phyloP scores from a whole-genome alignment of 192 early-diverging fungal species.

The Mortierella antarctica region DNA sequence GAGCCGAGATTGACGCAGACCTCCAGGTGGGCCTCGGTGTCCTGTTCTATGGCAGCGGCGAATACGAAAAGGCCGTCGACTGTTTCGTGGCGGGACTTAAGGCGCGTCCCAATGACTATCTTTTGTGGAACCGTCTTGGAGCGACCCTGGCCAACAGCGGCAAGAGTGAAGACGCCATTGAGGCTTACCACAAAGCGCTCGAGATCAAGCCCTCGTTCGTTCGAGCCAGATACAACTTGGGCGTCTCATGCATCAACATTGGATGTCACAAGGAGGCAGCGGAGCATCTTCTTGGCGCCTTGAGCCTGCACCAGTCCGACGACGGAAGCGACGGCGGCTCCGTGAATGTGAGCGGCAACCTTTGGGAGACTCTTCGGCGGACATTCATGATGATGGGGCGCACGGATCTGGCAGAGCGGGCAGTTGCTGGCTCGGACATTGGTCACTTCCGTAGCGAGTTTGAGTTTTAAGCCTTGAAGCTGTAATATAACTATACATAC shows the following conservation, averaged over 20 bases:
- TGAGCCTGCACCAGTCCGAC: constrained; percentile 79
- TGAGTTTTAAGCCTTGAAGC: constrained; percentile 59
- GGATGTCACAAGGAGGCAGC: constrained; percentile 91
- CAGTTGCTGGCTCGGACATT: constrained; percentile 59
- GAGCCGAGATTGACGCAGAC: constrained; percentile 81
- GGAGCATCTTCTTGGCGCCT: constrained; percentile 90
- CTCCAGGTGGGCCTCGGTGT: constrained; percentile 97
- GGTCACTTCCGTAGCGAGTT: constrained; percentile 70
- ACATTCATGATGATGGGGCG: constrained; percentile 72
- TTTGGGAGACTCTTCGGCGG: constrained; percentile 73
- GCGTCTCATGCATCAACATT: constrained; percentile 94
- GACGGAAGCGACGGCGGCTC: constrained; percentile 47
- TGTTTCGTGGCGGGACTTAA: constrained; percentile 94
- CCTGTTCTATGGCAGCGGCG: constrained; percentile 90
- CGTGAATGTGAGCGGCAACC: constrained; percentile 70
- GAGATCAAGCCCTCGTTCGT: constrained; percentile 95
- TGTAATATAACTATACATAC: not conserved
- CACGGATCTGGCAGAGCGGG: constrained; percentile 67
- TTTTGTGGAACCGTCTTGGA: constrained; percentile 97
- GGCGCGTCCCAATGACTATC: constrained; percentile 85
- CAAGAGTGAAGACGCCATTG: constrained; percentile 81
- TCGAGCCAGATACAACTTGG: constrained; percentile 97
- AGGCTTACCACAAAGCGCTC: constrained; percentile 94
- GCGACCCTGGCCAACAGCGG: constrained; percentile 95
- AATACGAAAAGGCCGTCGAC: constrained; percentile 97